These are phyloP conservation scores for Astragalus membranaceus DNA, from an alignment of 306 rosid genomes.

Conservation along the genomic window DNA sequence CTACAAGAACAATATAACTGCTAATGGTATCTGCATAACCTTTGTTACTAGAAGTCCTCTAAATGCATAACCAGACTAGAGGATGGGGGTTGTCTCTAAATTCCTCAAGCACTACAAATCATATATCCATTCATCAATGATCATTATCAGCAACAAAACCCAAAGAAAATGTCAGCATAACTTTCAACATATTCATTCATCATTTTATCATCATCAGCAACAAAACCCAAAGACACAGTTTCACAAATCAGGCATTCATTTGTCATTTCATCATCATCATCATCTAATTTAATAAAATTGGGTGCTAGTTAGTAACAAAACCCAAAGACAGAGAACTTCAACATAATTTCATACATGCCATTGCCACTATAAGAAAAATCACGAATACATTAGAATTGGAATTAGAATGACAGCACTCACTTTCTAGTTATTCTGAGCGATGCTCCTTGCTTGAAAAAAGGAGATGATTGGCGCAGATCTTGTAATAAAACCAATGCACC, in stretches of 20 bases:
- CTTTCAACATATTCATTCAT: neutral
- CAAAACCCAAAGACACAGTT: neutral
- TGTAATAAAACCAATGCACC: slow-evolving; percentile 54
- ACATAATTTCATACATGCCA: neutral
- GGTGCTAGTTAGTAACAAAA: neutral
- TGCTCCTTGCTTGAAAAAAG: slow-evolving; percentile 70
- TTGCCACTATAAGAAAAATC: neutral
- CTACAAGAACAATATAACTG: neutral
- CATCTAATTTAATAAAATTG: too few relatives aligned
- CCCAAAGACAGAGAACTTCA: neutral
- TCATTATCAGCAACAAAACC: neutral
- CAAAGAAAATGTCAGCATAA: too few relatives aligned
- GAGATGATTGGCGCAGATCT: slow-evolving; percentile 52
- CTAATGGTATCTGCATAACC: neutral
- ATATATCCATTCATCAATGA: neutral
- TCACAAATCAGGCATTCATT: neutral
- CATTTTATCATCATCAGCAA: neutral
- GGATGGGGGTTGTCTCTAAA: neutral
- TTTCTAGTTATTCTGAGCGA: slow-evolving; percentile 69
- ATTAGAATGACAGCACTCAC: slow-evolving; percentile 32
- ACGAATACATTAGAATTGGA: neutral
- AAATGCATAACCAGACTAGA: slow-evolving; percentile 1
- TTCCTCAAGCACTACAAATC: neutral
- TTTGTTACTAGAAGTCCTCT: neutral
- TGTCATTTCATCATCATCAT: neutral